Base-by-base conservation (phyloP, 441 rosid species). In the Francoa sonchifolia region DNA sequence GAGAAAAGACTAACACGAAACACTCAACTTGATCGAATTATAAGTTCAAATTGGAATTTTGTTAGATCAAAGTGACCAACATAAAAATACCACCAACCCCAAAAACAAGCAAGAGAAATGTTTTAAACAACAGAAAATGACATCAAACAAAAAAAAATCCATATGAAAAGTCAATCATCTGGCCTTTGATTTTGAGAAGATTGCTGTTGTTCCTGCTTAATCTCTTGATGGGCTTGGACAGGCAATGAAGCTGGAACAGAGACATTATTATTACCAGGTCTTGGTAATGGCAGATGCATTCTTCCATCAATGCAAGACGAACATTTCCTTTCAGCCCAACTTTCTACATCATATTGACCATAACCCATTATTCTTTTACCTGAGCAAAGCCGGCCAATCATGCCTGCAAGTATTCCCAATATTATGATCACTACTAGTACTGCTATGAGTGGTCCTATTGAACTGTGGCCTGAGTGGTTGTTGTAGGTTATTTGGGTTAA, bases 231-330 rank as follows among this genome's bases (percentile, higher is more conserved):
- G 47, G 58, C 27, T 30, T 59, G 63, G 12, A 12, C 23, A 9
- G 61, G 56, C 29, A 19, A 14, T 19, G 73, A 39, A 3, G 69
- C 6, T 33, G 61, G 39, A 20, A 19, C 48, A 26, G 68, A 37
- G 23, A 27, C 47, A 28, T 42, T 33, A 10, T 27, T 19, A 2
- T 9, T 3, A 17, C 25, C 28, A 37, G 55, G 21, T n/a, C 58
- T 48, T 8, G 55, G 56, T 4, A 60, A 59, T 0, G 62, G 51
- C 4, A 67, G 47, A 50, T 47, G 59, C 26, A 83, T 60, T 18
- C 67, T 61, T 12, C 92, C 95, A 47, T 84, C 88, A 46, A 84
- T 77, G 61, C 95, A 84, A 51, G 95, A 61, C 33, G 72, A 50
- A 28, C 71, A 84, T 58, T 71, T 71, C 3, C 54, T 38, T 59